Conservation (phyloP, 2,329 filamentous ascomycete species). For the Pseudocercospora fuligena region DNA sequence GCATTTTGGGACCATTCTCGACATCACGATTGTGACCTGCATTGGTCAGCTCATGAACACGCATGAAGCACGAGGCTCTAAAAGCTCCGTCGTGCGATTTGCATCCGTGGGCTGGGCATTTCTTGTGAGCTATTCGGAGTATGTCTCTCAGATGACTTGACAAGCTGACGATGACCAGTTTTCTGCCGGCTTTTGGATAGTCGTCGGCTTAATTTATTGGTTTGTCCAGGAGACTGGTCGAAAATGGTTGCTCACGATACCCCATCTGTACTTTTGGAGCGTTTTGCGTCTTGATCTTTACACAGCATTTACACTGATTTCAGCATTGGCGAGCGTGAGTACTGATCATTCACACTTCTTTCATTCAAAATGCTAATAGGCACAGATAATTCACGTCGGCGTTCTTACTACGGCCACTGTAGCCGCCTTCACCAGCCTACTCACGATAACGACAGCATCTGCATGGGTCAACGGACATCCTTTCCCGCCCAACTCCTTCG, state of each 20-base stretch:
- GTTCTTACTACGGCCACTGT: conserved; percentile 47
- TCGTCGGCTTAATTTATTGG: conserved; percentile 44
- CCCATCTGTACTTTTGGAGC: conserved; percentile 45
- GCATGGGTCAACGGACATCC: conserved; percentile 41
- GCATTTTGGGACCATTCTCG: conserved; percentile 46
- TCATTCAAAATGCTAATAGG: conserved; percentile 4
- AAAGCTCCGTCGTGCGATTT: conserved; percentile 25
- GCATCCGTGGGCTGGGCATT: conserved; percentile 36
- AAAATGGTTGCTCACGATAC: conserved; percentile 45
- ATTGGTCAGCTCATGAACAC: conserved; percentile 31
- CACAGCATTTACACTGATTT: conserved; percentile 35
- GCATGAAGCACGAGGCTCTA: conserved; percentile 25
- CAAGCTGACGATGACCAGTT: conserved; percentile 26
- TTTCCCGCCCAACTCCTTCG: conserved; percentile 35
- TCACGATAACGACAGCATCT: conserved; percentile 39
- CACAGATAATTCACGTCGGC: conserved; percentile 49
- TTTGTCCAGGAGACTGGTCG: conserved; percentile 45
- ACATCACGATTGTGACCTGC: conserved; percentile 48
- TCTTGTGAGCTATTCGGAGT: conserved; percentile 28
- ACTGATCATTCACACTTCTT: not conserved
- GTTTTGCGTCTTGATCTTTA: conserved; percentile 36
- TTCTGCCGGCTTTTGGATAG: conserved; percentile 44
- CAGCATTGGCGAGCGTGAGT: conserved; percentile 38
- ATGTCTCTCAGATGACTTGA: not conserved
- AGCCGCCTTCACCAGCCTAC: conserved; percentile 44